Base-by-base conservation (phyloP, 768 basidiomycete genomes). In the Podaxis rugospora region DNA sequence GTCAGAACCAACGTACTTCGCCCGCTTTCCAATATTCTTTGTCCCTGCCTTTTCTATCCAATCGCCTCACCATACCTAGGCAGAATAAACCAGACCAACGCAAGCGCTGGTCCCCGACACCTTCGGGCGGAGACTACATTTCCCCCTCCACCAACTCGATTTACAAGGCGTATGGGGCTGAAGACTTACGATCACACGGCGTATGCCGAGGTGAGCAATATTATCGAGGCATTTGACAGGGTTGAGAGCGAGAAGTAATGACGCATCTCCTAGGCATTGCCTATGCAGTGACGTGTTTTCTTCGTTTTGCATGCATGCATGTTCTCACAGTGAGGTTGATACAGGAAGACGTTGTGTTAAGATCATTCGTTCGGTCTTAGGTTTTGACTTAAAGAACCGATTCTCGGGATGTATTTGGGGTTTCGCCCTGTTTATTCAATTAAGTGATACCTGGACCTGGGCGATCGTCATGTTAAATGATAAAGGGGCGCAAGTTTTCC, bases 121-220 rank as follows among this genome's bases (percentile, higher is more conserved):
- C n/a, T n/a, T 14, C 21, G 1, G 42, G 11, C 36, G 35, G 52
- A 18, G 52, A 18, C 42, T 44, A 44, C 16, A 37, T 54, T 18
- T 21, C 52, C 52, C 57, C 46, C 49, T 61, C 59, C n/a, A 37
- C 57, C 35, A 3, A 55, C 14, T 25, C 23, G 18, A 55, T 42
- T 23, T 61, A 55, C 59, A 47, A 54, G 35, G n/a, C 52, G 37
- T 54, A 54, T 23, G 11, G 36, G 52, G 11, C 18, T 54, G 35
- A 39, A 54, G 52, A 4, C 35, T 36, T 39, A 39, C 6, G 37
- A 40, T 18, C 18, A 16, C 7, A 37, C 9, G 14, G 52, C 36
- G 21, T 54, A 54, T 21, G 52, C 37, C 13, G 37, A 54, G 21
- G 52, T 37, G 13, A 54, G 21, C 16, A 18, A 23, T 9, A 40